Percentiles rank a stretch among this genome's conserved stretches.
Conservation (phyloP, 805 yeast species). For the Sungouiella thailandica region DNA sequence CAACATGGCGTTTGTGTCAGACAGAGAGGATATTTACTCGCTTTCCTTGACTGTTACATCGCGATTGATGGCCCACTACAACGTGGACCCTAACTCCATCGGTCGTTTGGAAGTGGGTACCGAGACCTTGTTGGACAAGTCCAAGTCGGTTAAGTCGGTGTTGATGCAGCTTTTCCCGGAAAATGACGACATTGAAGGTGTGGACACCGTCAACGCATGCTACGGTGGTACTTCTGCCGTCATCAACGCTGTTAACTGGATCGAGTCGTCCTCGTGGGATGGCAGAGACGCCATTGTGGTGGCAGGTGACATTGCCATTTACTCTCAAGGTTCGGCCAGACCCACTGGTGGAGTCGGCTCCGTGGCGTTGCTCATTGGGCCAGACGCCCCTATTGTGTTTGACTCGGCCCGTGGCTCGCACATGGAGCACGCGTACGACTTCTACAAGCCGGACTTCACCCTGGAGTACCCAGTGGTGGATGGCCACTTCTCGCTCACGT, state of each 20-base stretch:
- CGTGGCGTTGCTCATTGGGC: slow-evolving; percentile 91
- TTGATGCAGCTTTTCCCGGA: slow-evolving; percentile 89
- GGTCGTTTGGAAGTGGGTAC: slow-evolving; percentile 99
- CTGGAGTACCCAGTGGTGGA: slow-evolving; percentile 96
- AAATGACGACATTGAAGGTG: slow-evolving; percentile 89
- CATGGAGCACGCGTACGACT: slow-evolving; percentile 97
- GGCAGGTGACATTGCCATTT: slow-evolving; percentile 96
- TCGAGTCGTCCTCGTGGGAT: slow-evolving; percentile 95
- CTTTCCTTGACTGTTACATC: slow-evolving; percentile 85
- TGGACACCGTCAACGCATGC: slow-evolving; percentile 95
- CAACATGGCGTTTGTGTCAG: slow-evolving; percentile 95
- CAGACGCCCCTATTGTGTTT: slow-evolving; percentile 94
- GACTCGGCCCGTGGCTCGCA: slow-evolving; percentile 85
- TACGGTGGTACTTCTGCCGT: slow-evolving; percentile 98
- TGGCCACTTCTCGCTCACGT: slow-evolving; percentile 90
- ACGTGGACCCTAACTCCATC: slow-evolving; percentile 71
- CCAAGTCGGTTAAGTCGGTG: slow-evolving; percentile 93
- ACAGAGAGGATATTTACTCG: slow-evolving; percentile 95
- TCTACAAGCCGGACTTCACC: slow-evolving; percentile 96
- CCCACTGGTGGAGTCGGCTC: slow-evolving; percentile 99
- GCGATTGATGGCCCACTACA: slow-evolving; percentile 71
- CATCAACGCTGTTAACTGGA: slow-evolving; percentile 91
- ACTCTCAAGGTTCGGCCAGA: slow-evolving; percentile 96
- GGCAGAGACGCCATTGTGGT: slow-evolving; percentile 97
- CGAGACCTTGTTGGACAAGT: slow-evolving; percentile 93